Percentiles rank a stretch among this genome's conserved stretches.
phyloP scores from a whole-genome alignment of 306 rosid species.

The Dryas alaskensis region DNA sequence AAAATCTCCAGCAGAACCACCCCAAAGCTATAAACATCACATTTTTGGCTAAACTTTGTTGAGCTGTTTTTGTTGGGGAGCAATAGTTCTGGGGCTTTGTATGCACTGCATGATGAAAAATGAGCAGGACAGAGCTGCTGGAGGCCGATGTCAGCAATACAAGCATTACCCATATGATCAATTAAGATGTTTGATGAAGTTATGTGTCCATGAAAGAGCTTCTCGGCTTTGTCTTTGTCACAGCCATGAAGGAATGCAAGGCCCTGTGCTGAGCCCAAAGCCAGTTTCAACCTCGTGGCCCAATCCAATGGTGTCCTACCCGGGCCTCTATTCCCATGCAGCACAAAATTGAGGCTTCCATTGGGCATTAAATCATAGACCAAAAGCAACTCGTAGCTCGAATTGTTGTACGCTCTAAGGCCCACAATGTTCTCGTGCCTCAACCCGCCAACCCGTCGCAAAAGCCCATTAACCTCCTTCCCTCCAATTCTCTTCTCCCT shows the following conservation, averaged over 20 bases:
- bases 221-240: background rate
- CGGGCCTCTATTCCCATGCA: slow-evolving; percentile 37
- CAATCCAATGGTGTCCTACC: slow-evolving; percentile 28
- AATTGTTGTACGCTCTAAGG: slow-evolving; percentile 25
- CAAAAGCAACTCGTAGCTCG: slow-evolving; percentile 19
- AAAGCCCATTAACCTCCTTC: slow-evolving; percentile 18
- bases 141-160: slow-evolving; percentile 24
- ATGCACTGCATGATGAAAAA: background rate
- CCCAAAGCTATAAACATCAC: slow-evolving; percentile 33
- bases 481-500: slow-evolving; percentile 7
- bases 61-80: background rate
- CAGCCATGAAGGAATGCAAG: slow-evolving; percentile 20
- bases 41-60: slow-evolving; percentile 5
- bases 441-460: slow-evolving; percentile 4
- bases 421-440: slow-evolving; percentile 22
- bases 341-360: slow-evolving; percentile 21
- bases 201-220: slow-evolving; percentile 27
- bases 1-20: slow-evolving; percentile 34
- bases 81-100: slow-evolving; percentile 23
- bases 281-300: slow-evolving; percentile 23
- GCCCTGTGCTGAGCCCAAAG: slow-evolving; percentile 21
- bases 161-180: slow-evolving; percentile 15
- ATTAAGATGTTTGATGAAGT: slow-evolving; percentile 28
- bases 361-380: slow-evolving; percentile 18
- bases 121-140: slow-evolving; percentile 13